Base-by-base conservation (phyloP, 225 moss, liverwort and hornwort genomes). In the Ulota crispa region DNA sequence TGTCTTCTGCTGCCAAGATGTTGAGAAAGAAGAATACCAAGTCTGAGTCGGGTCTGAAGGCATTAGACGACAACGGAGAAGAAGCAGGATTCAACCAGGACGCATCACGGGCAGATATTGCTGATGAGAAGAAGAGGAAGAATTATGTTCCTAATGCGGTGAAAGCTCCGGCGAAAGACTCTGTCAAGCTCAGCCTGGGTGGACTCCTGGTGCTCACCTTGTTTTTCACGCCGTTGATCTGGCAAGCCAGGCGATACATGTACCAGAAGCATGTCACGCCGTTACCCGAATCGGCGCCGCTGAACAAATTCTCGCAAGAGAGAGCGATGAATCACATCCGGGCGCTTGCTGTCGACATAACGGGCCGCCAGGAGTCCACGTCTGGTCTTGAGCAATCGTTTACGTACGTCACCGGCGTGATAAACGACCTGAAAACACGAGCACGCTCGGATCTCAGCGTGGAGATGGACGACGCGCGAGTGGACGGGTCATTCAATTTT, bases 281-380 rank as follows among this genome's bases (percentile, higher is more conserved):
- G 11, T 83, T 95, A 24, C 80, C 94, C n/a, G 85, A 77, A 16
- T 92, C 90, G 41, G 92, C 95, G 57, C 80, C 93, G 34, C 70
- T 88, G 81, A 80, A 93, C 64, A 92, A 84, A 71, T 95, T 99
- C 66, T 95, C 98, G 20, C 92, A 95, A 78, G 98, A 94, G 78
- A 89, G 98, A 78, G 95, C 94, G 59, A 93, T 99, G 94, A 87
- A 89, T 26, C 98, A 99, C 88, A 89, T 99, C 73, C 74, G 80
- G 76, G 82, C 85, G 54, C 84, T 99, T 64, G 87, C 95, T n/a
- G 85, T 81, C 9, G 87, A 88, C 27, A 91, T 92, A 21, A 78
- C 75, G 24, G 93, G 92, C 39, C 93, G 98, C 16, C 98, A 95
- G 86, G 90, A 92, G 75, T 86, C 93, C 68, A 90, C 87, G 18